These are phyloP conservation scores for Sporothrix luriei DNA, from an alignment of 2,329 filamentous ascomycete species.

Conservation along the genomic window DNA sequence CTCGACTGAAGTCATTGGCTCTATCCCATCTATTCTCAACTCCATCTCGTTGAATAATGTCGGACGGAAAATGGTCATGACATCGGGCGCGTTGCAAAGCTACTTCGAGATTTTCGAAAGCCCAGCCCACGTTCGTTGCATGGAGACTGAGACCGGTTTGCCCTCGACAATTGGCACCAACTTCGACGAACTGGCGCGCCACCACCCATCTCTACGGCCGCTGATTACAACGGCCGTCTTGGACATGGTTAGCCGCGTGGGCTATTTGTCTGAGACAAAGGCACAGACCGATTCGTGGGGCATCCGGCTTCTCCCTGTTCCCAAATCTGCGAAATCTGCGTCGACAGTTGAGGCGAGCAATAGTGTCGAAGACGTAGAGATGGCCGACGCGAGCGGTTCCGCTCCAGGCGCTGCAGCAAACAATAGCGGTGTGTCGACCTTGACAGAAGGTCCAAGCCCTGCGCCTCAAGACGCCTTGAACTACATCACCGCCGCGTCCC, in stretches of 20 bases:
- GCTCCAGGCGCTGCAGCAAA: background rate
- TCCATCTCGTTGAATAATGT: conserved; percentile 89
- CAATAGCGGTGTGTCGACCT: background rate
- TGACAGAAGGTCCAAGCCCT: conserved; percentile 31
- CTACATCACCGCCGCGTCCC: conserved; percentile 74
- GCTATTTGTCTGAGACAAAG: conserved; percentile 70
- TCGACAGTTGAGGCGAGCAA: conserved; percentile 21
- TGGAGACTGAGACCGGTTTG: conserved; percentile 70
- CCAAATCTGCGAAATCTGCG: background rate
- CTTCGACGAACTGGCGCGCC: conserved; percentile 92
- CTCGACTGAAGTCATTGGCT: conserved; percentile 84
- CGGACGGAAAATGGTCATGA: conserved; percentile 84
- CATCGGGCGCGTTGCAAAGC: conserved; percentile 77
- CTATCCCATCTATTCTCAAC: conserved; percentile 84
- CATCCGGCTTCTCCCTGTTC: conserved; percentile 71
- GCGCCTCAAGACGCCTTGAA: conserved; percentile 54
- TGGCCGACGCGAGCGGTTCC: conserved; percentile 56
- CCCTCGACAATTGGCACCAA: conserved; percentile 74
- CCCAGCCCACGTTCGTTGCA: conserved; percentile 79
- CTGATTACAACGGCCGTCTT: conserved; percentile 83
- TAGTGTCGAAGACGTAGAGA: conserved; percentile 62
- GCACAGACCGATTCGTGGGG: conserved; percentile 72
- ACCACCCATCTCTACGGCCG: conserved; percentile 81
- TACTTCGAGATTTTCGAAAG: conserved; percentile 98
- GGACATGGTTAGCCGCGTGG: conserved; percentile 83